Evolutionary conservation across 1,284 basidiomycete genomes (phyloP), one percentile per base, ranked within the genome.

Genomic region (Apiotrichum laibachii): DNA sequence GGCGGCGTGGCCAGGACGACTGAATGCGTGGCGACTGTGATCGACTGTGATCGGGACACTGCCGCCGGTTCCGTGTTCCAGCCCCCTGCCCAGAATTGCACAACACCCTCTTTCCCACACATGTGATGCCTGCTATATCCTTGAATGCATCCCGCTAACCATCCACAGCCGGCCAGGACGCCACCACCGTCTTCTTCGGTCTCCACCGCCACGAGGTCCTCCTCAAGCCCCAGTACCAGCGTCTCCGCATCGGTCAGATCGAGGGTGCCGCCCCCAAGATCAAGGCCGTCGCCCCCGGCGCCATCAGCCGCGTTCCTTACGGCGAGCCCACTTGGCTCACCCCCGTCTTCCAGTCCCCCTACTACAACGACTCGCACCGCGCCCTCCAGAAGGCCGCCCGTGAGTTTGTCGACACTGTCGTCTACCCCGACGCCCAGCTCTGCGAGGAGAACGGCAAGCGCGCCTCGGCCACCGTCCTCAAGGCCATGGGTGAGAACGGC

Each of bases 301-400:
- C 83, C 62, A 72, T 87, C 43, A 87, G 74, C 10, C 67, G 61
- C 42, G 70, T 93, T 0, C 91, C 90, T 2, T 91, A 91, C 72
- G 89, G 84, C 21, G 91, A 93, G 71, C 88, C 90, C n/a, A 86
- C 86, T 2, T 93, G 89, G 89, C 85, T 96, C 50, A 82, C 81
- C 33, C 78, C 84, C 6, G 90, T 89, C 0, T 94, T 87, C 80
- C 82, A 85, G 70, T 88, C 84, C 61, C 89, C 92, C 0, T 97
- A 94, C 77, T 95, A 90, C 80, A 87, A 83, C 22, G 88, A 90
- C 18, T 73, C 72, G 8, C 81, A 82, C 71, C 73, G 78, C 34
- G 66, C 68, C 7, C 66, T 82, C 15, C 80, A 81, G 64, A 76
- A 77, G 62, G 81, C 75, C 9, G 74, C 83, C 63, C 79, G 84